These are phyloP conservation scores for Leccinum broughii DNA, from an alignment of 768 basidiomycete genomes.

Conservation along the genomic window DNA sequence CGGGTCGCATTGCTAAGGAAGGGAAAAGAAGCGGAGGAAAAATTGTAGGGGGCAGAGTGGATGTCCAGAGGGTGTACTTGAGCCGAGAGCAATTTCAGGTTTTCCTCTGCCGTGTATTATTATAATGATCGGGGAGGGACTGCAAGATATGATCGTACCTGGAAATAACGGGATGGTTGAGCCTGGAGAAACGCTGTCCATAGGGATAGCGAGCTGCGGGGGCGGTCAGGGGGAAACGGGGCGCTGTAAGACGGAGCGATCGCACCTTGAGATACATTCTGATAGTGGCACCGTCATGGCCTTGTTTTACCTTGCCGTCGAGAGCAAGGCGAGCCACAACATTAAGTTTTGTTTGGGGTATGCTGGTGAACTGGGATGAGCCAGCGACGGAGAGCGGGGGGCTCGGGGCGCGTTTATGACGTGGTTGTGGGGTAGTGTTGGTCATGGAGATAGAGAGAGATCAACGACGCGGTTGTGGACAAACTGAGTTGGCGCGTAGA, in stretches of 20 bases:
- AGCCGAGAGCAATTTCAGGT: conserved; percentile 69
- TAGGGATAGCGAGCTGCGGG: conserved; percentile 61
- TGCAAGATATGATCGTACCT: conserved; percentile 41
- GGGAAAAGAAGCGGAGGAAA: conserved; percentile 62
- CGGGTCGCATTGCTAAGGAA: conserved; percentile 68
- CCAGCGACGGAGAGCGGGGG: conserved; percentile 32
- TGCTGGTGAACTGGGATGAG: conserved; percentile 48
- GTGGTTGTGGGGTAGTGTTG: conserved; percentile 22
- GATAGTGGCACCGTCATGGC: conserved; percentile 63
- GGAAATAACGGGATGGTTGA: conserved; percentile 71
- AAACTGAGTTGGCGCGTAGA: conserved; percentile 13
- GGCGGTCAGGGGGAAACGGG: conserved; percentile 5
- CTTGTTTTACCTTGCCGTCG: conserved; percentile 70
- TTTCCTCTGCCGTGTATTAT: conserved; percentile 57
- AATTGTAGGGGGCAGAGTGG: conserved; percentile 72
- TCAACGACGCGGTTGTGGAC: conserved; percentile 5
- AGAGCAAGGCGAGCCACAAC: conserved; percentile 73
- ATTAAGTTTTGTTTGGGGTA: conserved; percentile 53
- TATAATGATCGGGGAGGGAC: background rate
- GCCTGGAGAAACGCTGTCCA: conserved; percentile 65
- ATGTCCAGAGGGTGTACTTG: conserved; percentile 76
- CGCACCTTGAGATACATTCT: conserved; percentile 77
- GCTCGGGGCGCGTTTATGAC: conserved; percentile 32
- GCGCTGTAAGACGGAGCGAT: background rate
- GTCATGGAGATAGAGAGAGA: background rate